Conservation (phyloP, 768 basidiomycete species). For the Boletus tomentosulus region DNA sequence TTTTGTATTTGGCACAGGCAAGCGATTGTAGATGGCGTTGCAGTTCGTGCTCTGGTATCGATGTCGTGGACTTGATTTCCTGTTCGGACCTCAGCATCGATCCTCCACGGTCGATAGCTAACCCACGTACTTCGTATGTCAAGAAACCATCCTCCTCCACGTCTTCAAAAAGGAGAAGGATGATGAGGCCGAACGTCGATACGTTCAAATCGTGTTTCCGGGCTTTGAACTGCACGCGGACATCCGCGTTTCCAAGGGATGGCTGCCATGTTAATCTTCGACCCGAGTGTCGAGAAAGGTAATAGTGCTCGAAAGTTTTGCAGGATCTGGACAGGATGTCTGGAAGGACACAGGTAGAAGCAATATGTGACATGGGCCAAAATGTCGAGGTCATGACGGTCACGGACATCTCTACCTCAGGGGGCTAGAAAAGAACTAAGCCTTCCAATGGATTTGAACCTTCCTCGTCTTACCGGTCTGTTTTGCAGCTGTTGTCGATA, state of each 20-base stretch:
- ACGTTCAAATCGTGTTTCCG: conserved; percentile 88
- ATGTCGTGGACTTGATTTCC: conserved; percentile 80
- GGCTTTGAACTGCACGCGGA: conserved; percentile 75
- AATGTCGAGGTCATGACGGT: conserved; percentile 95
- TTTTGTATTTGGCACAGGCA: conserved; percentile 90
- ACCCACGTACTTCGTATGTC: conserved; percentile 61
- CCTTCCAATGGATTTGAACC: not conserved
- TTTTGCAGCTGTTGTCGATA: conserved; percentile 63
- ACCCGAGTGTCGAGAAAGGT: conserved; percentile 85
- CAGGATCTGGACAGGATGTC: conserved; percentile 56
- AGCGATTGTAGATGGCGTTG: conserved; percentile 93
- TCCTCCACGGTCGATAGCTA: not conserved
- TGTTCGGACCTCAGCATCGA: conserved; percentile 27
- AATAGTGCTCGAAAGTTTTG: conserved; percentile 84
- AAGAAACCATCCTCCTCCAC: conserved; percentile 63
- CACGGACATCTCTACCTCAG: conserved; percentile 77
- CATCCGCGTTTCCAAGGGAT: conserved; percentile 85
- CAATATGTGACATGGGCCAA: conserved; percentile 81
- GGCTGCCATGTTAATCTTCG: conserved; percentile 90
- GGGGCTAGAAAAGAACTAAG: conserved; percentile 45
- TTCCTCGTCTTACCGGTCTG: conserved; percentile 47
- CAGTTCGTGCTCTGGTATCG: conserved; percentile 72
- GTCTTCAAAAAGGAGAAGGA: conserved; percentile 84
- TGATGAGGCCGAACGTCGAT: conserved; percentile 82
- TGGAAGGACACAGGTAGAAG: conserved; percentile 65